Evolutionary conservation across 1,284 basidiomycete species (phyloP).

Genomic region (Melampsora americana): DNA sequence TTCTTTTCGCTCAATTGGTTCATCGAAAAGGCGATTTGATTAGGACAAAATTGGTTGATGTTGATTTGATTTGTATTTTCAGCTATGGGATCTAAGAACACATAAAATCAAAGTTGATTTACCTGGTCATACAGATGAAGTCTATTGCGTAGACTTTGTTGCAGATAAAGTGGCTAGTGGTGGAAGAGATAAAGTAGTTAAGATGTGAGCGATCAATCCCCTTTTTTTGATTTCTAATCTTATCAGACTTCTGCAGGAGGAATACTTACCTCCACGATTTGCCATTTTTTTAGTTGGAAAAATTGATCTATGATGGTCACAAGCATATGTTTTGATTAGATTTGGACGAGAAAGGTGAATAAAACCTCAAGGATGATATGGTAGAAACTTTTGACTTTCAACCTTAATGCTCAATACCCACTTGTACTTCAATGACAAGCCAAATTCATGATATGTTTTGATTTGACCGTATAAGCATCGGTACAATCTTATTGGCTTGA

Average conservation of each 20-base stretch:
- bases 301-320: not conserved
- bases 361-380: not conserved
- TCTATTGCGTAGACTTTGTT: slow-evolving; percentile 97
- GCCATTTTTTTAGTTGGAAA: not conserved
- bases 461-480: too few relatives aligned
- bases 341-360: not conserved
- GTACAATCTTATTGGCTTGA: too few relatives aligned
- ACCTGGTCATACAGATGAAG: slow-evolving; percentile 94
- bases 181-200: slow-evolving; percentile 65
- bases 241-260: not conserved
- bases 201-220: slow-evolving; percentile 59
- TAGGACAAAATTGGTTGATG: too few relatives aligned
- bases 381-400: too few relatives aligned
- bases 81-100: slow-evolving; percentile 93
- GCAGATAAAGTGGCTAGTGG: slow-evolving; percentile 97
- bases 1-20: too few relatives aligned
- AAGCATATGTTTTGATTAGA: not conserved
- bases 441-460: too few relatives aligned
- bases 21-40: too few relatives aligned
- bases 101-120: slow-evolving; percentile 90
- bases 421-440: too few relatives aligned
- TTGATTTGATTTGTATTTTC: not conserved
- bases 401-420: too few relatives aligned
- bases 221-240: not conserved
- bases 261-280: too few relatives aligned